Conservation (phyloP, 2,329 filamentous ascomycete species). For the Epichloe festucae region DNA sequence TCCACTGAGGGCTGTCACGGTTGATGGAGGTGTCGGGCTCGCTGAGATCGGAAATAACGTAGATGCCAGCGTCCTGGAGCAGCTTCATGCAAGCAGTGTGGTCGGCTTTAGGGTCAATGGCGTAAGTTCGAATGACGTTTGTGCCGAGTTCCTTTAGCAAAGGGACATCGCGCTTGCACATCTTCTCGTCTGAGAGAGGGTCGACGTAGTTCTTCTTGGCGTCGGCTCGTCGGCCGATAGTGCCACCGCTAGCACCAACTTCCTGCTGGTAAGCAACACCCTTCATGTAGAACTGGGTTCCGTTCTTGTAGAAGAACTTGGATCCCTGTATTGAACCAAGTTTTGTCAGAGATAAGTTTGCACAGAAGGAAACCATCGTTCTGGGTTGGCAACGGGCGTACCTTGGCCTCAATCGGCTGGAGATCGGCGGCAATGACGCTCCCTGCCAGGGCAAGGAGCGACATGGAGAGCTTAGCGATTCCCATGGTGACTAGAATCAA, state of each 20-base stretch:
- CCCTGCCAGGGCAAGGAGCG: slow-evolving; percentile 28
- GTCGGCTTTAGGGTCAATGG: slow-evolving; percentile 66
- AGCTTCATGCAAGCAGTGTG: slow-evolving; percentile 77
- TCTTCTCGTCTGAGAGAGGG: slow-evolving; percentile 58
- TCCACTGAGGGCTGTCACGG: slow-evolving; percentile 67
- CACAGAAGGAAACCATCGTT: not conserved
- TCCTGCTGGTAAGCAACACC: slow-evolving; percentile 94
- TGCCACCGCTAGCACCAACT: slow-evolving; percentile 40
- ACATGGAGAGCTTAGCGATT: slow-evolving; percentile 17
- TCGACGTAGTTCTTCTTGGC: slow-evolving; percentile 53
- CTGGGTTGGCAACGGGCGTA: slow-evolving; percentile 17
- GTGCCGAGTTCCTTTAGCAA: slow-evolving; percentile 66
- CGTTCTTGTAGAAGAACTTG: slow-evolving; percentile 82
- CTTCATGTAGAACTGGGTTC: slow-evolving; percentile 62
- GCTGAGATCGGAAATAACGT: slow-evolving; percentile 82
- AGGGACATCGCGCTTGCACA: slow-evolving; percentile 77
- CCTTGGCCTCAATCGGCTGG: slow-evolving; percentile 57
- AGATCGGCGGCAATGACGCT: slow-evolving; percentile 30
- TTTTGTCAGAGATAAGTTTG: not conserved
- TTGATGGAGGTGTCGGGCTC: slow-evolving; percentile 76
- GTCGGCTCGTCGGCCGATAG: slow-evolving; percentile 20
- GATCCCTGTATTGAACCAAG: slow-evolving; percentile 37
- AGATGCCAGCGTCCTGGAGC: slow-evolving; percentile 78
- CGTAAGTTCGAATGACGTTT: slow-evolving; percentile 93
- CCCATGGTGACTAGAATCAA: slow-evolving; percentile 17